Evolutionary conservation across 441 rosid species (phyloP).

Genomic region (Erodium chrysanthum): DNA sequence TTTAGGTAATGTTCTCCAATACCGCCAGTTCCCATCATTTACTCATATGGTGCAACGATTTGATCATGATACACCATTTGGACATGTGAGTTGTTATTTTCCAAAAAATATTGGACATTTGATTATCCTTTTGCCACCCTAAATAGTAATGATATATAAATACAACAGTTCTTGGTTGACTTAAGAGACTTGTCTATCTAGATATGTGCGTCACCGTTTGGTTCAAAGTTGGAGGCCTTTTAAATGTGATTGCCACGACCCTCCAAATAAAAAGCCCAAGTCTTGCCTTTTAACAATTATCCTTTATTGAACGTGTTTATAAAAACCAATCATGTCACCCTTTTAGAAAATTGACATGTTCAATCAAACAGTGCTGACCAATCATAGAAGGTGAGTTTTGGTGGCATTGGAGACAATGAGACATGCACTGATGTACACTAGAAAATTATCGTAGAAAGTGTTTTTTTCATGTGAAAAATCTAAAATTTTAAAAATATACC

Average conservation of each 20-base stretch:
- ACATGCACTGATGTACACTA: not conserved
- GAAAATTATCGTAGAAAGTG: not conserved
- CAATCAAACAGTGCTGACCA: constrained; percentile 1
- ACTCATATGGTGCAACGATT: not conserved
- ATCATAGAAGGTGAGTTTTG: not conserved
- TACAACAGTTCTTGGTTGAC: not conserved
- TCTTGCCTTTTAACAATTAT: not conserved
- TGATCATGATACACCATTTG: not conserved
- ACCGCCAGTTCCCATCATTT: not conserved
- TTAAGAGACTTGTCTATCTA: not conserved
- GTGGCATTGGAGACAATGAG: not conserved
- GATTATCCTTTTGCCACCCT: not conserved
- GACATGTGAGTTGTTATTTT: not conserved
- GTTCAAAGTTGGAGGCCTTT: constrained; percentile 1
- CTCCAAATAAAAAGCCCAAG: not conserved
- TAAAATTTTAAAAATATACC: not conserved
- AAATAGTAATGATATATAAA: not conserved
- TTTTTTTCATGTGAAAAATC: not conserved
- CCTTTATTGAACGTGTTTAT: not conserved
- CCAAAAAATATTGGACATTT: not conserved
- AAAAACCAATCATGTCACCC: not conserved
- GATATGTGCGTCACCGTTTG: constrained; percentile 1
- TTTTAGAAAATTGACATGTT: not conserved
- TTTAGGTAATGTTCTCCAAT: not conserved
- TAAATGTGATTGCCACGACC: not conserved